phyloP scores from a whole-genome alignment of 331 rosid genomes.

The Acacia pycnantha region DNA sequence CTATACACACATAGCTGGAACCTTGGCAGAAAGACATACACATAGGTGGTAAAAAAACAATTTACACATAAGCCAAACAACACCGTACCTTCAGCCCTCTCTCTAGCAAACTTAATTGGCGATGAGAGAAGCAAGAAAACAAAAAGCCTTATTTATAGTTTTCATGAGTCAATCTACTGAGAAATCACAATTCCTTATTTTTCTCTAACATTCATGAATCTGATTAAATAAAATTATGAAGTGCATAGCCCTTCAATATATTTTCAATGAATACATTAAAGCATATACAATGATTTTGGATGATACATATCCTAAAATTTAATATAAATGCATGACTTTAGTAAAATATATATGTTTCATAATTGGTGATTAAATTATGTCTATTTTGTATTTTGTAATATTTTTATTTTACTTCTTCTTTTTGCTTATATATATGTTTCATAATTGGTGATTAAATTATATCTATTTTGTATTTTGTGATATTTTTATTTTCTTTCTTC shows the following conservation, averaged over 20 bases:
- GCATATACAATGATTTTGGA: background rate
- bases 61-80: background rate
- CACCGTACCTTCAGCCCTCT: background rate
- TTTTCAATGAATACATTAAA: background rate
- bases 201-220: background rate
- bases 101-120: background rate
- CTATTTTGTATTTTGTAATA: too few relatives aligned
- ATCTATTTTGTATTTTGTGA: too few relatives aligned
- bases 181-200: background rate
- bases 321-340: background rate
- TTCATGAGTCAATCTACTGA: background rate
- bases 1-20: too few relatives aligned
- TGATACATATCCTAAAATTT: background rate
- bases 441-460: background rate
- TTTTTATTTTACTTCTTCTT: too few relatives aligned
- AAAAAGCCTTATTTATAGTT: background rate
- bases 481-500: too few relatives aligned
- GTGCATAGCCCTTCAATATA: background rate
- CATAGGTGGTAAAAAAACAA: too few relatives aligned
- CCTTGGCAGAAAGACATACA: too few relatives aligned
- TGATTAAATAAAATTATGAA: background rate
- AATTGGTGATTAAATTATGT: background rate
- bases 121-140: too few relatives aligned
- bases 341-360: background rate
- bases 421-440: background rate